Percentiles rank a stretch among this genome's conserved stretches.
Evolutionary conservation across 2,329 filamentous ascomycete genomes (phyloP).

Genomic region (Sphaceloma murrayae): DNA sequence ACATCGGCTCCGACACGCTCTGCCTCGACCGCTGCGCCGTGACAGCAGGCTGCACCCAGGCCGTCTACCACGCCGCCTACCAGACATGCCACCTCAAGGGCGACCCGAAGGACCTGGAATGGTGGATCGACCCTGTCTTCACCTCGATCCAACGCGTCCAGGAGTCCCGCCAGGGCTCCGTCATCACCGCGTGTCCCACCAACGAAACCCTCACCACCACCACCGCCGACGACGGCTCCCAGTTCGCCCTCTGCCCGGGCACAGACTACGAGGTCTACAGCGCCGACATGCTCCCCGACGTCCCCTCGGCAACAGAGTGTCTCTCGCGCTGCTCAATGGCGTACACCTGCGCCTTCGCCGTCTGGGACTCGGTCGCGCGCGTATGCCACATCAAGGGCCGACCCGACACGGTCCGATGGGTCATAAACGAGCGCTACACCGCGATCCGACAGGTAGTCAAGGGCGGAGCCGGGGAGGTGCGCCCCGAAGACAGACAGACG

Average conservation of each 20-base stretch:
- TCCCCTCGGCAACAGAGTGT: background rate
- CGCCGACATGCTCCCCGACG: background rate
- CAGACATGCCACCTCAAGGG: background rate
- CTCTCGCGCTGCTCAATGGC: background rate
- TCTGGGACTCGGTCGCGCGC: background rate
- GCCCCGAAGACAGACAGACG: background rate
- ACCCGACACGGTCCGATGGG: background rate
- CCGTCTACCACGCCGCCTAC: background rate
- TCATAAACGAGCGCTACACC: background rate
- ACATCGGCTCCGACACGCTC: background rate
- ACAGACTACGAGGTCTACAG: background rate
- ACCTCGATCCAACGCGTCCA: background rate
- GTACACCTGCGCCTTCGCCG: background rate
- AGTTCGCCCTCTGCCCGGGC: background rate
- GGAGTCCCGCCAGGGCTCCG: background rate
- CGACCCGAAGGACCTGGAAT: background rate
- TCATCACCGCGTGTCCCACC: background rate
- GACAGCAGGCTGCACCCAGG: background rate
- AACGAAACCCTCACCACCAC: background rate
- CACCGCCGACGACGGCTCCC: background rate
- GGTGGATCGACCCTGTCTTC: background rate
- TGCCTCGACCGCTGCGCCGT: background rate
- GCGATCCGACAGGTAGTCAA: background rate
- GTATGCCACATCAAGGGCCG: conserved; percentile 6
- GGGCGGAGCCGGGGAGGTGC: background rate